Evolutionary conservation across 768 basidiomycete genomes (phyloP).

Genomic region (Calocybe cyanea): DNA sequence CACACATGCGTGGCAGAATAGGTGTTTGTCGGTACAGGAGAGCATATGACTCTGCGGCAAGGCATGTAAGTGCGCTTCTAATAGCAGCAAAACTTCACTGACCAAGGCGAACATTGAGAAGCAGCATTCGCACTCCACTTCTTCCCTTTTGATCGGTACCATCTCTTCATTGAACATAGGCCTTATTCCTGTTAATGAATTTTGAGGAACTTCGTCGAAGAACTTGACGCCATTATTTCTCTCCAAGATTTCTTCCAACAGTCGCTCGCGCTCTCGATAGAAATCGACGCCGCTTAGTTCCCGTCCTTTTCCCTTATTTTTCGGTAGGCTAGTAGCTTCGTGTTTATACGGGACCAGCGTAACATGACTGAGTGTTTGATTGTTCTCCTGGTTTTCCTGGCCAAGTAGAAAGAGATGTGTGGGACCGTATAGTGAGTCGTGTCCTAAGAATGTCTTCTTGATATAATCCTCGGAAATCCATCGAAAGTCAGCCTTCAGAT

Average conservation of each 20-base stretch:
- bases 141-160: neutral
- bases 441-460: slow-evolving; percentile 28
- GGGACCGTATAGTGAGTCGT: slow-evolving; percentile 50
- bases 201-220: neutral
- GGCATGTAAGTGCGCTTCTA: neutral
- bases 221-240: neutral
- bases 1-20: slow-evolving; percentile 69
- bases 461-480: slow-evolving; percentile 46
- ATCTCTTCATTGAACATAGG: no score
- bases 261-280: slow-evolving; percentile 27
- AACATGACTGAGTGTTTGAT: no score
- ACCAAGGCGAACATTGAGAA: slow-evolving; percentile 33
- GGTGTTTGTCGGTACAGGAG: slow-evolving; percentile 72
- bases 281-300: slow-evolving; percentile 42
- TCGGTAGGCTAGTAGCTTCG: no score
- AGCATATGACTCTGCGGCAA: slow-evolving; percentile 57
- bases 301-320: slow-evolving; percentile 43
- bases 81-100: slow-evolving; percentile 3
- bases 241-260: slow-evolving; percentile 6
- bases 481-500: slow-evolving; percentile 48
- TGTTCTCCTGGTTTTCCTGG: slow-evolving; percentile 19
- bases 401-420: slow-evolving; percentile 44
- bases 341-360: no score
- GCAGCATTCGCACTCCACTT: slow-evolving; percentile 69
- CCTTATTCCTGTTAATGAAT: no score